Evolutionary conservation across 495 filamentous ascomycete species (phyloP).

Genomic region (Monascus purpureus): DNA sequence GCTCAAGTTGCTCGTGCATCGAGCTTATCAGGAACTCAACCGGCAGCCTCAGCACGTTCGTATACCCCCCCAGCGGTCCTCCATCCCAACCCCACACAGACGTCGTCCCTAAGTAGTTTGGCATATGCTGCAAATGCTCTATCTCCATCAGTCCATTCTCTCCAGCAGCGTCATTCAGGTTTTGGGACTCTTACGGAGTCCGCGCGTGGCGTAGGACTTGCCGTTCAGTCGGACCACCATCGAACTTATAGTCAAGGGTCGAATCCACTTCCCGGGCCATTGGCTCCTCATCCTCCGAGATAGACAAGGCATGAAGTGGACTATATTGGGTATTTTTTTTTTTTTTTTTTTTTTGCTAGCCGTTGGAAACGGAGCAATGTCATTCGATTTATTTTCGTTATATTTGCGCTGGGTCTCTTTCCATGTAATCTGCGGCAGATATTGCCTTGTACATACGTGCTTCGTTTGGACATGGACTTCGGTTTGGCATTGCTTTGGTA

Average conservation of each 20-base stretch:
- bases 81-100: conserved; percentile 14
- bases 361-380: no score
- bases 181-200: conserved; percentile 6
- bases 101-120: conserved; percentile 11
- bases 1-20: conserved; percentile 12
- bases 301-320: no score
- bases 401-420: no score
- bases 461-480: no score
- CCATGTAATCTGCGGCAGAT: no score
- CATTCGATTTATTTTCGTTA: no score
- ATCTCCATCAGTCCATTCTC: conserved; percentile 14
- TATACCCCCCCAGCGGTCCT: conserved; percentile 27
- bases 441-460: no score
- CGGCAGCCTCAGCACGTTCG: conserved; percentile 20
- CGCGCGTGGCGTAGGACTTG: conserved; percentile 10
- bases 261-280: conserved; percentile 12
- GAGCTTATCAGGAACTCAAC: conserved; percentile 12
- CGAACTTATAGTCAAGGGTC: conserved; percentile 31
- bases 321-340: no score
- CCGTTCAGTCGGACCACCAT: conserved; percentile 17
- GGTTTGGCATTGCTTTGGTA: no score
- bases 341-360: no score
- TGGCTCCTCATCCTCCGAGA: conserved; percentile 17
- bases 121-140: conserved; percentile 19
- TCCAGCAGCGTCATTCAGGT: conserved; percentile 20